A percentile compares a stretch with the other conserved stretches of the same genome.
Conservation (phyloP, 202 grass and related monocot species). For the Schoenoplectus tabernaemontani region DNA sequence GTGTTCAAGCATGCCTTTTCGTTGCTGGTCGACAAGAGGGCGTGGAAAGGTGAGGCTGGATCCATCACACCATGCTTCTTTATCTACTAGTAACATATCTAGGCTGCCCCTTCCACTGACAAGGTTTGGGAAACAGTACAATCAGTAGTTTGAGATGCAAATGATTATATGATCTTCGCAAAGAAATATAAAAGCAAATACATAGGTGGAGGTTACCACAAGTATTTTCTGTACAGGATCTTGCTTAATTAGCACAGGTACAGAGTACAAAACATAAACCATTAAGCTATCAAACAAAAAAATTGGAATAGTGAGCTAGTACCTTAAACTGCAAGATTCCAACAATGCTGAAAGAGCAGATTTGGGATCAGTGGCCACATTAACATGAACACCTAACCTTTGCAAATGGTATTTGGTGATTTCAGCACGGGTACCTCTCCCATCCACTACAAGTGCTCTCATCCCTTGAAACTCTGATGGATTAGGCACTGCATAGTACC, state of each 20-base stretch:
- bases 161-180: background rate
- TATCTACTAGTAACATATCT: conserved; percentile 68
- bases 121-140: conserved; percentile 2
- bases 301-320: conserved; percentile 8
- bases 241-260: background rate
- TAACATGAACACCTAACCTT: conserved; percentile 51
- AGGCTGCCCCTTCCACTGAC: conserved; percentile 30
- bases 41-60: conserved; percentile 42
- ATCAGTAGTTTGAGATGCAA: conserved; percentile 12
- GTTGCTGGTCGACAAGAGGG: conserved; percentile 30
- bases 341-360: conserved; percentile 43
- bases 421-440: conserved; percentile 48
- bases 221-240: background rate
- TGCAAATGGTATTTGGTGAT: conserved; percentile 54
- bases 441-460: conserved; percentile 61
- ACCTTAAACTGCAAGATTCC: conserved; percentile 57
- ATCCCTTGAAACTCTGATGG: conserved; percentile 58
- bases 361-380: conserved; percentile 38
- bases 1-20: conserved; percentile 33
- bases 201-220: background rate
- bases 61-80: conserved; percentile 59
- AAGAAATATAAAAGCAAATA: background rate
- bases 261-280: background rate
- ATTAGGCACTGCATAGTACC: conserved; percentile 32
- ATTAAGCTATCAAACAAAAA: background rate